Conservation (phyloP, 2,329 filamentous ascomycete genomes). For the Venturia effusa region DNA sequence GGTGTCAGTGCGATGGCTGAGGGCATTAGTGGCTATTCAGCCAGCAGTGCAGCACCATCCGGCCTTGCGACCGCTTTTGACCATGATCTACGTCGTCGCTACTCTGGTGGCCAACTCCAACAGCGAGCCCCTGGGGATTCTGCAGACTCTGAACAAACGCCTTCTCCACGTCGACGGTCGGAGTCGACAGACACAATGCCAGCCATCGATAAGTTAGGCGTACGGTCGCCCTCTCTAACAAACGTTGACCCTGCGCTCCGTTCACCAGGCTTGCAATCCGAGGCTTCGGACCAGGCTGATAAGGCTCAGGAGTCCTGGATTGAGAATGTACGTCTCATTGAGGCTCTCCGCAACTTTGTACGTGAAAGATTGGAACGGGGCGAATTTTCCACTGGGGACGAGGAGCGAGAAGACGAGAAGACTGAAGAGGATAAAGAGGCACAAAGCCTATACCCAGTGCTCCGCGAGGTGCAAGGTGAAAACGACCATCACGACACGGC, state of each 20-base stretch:
- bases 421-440: conserved; percentile 17
- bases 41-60: conserved; percentile 50
- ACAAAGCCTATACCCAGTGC: conserved; percentile 29
- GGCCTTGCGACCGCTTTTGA: conserved; percentile 57
- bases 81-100: conserved; percentile 48
- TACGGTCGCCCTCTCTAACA: conserved; percentile 25
- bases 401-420: conserved; percentile 14
- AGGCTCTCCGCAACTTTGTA: conserved; percentile 47
- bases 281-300: conserved; percentile 20
- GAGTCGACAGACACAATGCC: neutral
- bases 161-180: conserved; percentile 20
- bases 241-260: conserved; percentile 26
- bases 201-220: conserved; percentile 17
- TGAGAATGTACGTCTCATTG: conserved; percentile 53
- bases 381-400: conserved; percentile 35
- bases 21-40: conserved; percentile 46
- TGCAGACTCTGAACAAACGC: conserved; percentile 29
- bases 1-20: conserved; percentile 57
- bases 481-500: neutral
- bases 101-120: conserved; percentile 50
- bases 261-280: conserved; percentile 27
- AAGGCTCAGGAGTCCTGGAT: conserved; percentile 45
- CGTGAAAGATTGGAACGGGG: conserved; percentile 42
- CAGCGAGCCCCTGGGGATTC: conserved; percentile 27
- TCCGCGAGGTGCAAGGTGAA: conserved; percentile 26